Conservation (phyloP, 768 basidiomycete genomes). For the Trametes cingulata region DNA sequence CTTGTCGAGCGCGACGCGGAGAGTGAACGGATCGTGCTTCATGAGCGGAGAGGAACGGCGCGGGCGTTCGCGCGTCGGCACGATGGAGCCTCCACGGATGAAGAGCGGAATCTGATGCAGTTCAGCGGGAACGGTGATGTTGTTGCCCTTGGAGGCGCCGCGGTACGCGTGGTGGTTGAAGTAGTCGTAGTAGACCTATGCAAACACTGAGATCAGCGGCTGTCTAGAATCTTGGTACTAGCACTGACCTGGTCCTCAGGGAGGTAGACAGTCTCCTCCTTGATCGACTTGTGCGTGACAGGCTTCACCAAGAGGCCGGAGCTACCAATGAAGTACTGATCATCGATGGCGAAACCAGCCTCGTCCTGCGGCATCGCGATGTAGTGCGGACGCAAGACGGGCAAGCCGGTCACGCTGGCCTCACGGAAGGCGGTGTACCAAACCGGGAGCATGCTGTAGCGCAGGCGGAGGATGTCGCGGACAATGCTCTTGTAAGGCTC, state of each 20-base stretch:
- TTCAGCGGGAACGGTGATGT: constrained; percentile 76
- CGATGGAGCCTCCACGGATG: constrained; percentile 87
- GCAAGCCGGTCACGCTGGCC: constrained; percentile 76
- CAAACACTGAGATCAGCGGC: background rate
- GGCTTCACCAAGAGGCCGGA: constrained; percentile 93
- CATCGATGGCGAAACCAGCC: constrained; percentile 84
- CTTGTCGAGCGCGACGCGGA: constrained; percentile 77
- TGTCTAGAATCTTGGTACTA: background rate
- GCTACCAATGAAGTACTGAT: constrained; percentile 89
- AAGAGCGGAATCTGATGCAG: constrained; percentile 82
- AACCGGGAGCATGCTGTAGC: constrained; percentile 85
- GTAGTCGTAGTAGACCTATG: constrained; percentile 92
- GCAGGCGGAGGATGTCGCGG: constrained; percentile 72
- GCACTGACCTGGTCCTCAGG: constrained; percentile 76
- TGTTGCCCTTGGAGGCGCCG: constrained; percentile 62
- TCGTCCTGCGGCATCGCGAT: constrained; percentile 89
- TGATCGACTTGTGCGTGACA: constrained; percentile 72
- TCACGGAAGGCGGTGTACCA: constrained; percentile 99
- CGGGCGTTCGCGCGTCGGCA: constrained; percentile 85
- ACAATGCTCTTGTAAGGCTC: constrained; percentile 87
- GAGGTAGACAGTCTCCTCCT: constrained; percentile 75
- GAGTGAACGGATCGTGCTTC: constrained; percentile 91
- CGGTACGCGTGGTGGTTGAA: constrained; percentile 70
- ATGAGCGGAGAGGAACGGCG: constrained; percentile 84
- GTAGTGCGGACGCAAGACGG: constrained; percentile 93